These are phyloP conservation scores for Calonectria leucothoes DNA, from an alignment of 2,329 filamentous ascomycete species.

Conservation along the genomic window DNA sequence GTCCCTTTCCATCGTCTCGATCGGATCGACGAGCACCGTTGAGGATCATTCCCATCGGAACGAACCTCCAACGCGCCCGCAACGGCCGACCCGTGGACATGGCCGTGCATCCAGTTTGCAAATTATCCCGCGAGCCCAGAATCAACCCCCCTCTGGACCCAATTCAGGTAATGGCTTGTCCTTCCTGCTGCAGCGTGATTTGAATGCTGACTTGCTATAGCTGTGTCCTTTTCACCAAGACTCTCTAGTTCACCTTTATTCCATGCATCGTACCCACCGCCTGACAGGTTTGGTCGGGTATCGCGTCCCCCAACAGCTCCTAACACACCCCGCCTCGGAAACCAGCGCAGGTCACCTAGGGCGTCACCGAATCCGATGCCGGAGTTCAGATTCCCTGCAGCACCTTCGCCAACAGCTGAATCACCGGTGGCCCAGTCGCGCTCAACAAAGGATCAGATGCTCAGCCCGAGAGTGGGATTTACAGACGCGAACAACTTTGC, in stretches of 20 bases:
- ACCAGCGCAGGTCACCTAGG: conserved; percentile 53
- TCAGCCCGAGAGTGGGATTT: conserved; percentile 52
- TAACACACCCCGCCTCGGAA: conserved; percentile 55
- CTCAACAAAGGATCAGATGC: conserved; percentile 50
- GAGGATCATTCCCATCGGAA: conserved; percentile 60
- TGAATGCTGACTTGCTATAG: conserved; percentile 39
- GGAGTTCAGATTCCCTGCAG: conserved; percentile 69
- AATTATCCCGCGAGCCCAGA: conserved; percentile 57
- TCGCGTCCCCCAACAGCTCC: conserved; percentile 57
- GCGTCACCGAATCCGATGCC: conserved; percentile 59
- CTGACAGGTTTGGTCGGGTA: conserved; percentile 57
- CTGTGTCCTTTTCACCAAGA: conserved; percentile 56
- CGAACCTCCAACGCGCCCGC: conserved; percentile 54
- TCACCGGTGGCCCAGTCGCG: conserved; percentile 41
- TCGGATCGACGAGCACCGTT: conserved; percentile 67
- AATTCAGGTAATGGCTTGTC: conserved; percentile 52
- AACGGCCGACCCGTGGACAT: conserved; percentile 73
- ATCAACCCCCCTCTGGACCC: conserved; percentile 58
- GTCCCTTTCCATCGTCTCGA: conserved; percentile 85
- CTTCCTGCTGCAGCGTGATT: neutral
- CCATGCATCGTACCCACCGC: conserved; percentile 66
- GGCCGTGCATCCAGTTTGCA: conserved; percentile 85
- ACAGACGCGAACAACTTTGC: conserved; percentile 52
- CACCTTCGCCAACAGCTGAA: conserved; percentile 54
- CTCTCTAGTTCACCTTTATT: conserved; percentile 63